phyloP scores from a whole-genome alignment of 305 asterid genomes.

The Solanum hybrid region DNA sequence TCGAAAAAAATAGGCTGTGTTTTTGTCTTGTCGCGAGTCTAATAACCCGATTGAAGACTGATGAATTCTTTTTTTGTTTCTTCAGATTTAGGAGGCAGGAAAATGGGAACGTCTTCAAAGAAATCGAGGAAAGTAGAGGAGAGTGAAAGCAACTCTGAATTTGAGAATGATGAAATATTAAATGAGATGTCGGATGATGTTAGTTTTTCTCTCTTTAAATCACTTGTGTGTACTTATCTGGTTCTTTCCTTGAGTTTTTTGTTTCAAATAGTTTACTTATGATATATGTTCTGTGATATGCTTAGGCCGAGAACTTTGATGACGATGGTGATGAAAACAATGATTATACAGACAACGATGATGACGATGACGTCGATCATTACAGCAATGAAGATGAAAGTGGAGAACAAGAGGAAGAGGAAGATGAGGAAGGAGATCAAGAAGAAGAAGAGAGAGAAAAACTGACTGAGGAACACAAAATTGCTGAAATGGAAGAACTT shows the following conservation, averaged over 20 bases:
- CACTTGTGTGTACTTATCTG: neutral
- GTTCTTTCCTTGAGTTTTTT: neutral
- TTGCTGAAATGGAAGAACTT: slow-evolving; percentile 65
- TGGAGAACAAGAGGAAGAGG: slow-evolving; percentile 14
- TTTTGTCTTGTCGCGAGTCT: neutral
- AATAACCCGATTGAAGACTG: neutral
- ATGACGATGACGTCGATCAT: slow-evolving; percentile 9
- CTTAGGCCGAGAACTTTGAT: slow-evolving; percentile 2
- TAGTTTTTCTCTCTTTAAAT: neutral
- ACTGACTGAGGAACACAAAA: slow-evolving; percentile 28
- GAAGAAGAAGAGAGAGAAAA: slow-evolving; percentile 20
- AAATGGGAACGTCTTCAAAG: slow-evolving; percentile 26
- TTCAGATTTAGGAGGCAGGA: neutral
- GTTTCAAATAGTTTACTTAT: neutral
- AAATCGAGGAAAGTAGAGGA: slow-evolving; percentile 16
- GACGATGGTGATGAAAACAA: slow-evolving; percentile 1
- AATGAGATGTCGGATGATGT: slow-evolving; percentile 19
- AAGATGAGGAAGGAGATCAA: slow-evolving; percentile 14
- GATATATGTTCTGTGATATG: neutral
- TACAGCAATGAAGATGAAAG: slow-evolving; percentile 7
- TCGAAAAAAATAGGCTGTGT: neutral
- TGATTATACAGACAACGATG: neutral
- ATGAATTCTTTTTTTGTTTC: neutral
- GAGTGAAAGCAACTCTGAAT: slow-evolving; percentile 42
- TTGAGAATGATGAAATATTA: slow-evolving; percentile 23